A percentile compares a stretch with the other conserved stretches of the same genome.
phyloP scores from a whole-genome alignment of 306 rosid species.

The Citrullus mucosospermus region DNA sequence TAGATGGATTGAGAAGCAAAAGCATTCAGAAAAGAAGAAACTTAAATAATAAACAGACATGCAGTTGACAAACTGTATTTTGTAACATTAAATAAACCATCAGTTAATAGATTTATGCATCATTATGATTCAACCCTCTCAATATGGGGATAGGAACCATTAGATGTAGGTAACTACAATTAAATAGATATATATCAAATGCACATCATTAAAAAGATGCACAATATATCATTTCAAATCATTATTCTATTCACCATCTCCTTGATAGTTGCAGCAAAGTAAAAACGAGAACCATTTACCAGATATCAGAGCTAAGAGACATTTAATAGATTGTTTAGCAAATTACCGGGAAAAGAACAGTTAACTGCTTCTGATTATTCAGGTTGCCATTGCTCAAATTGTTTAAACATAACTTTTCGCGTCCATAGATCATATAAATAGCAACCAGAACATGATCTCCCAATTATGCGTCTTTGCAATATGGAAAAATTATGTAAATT shows the following conservation, averaged over 20 bases:
- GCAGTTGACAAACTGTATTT: too few relatives aligned
- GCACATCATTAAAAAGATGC: too few relatives aligned
- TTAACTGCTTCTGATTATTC: background rate
- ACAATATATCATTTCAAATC: background rate
- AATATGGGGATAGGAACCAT: background rate
- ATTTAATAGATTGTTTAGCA: background rate
- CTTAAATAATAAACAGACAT: background rate
- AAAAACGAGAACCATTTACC: background rate
- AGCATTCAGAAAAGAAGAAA: too few relatives aligned
- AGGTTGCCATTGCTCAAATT: background rate
- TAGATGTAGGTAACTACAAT: background rate
- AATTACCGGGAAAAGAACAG: background rate
- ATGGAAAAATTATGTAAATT: background rate
- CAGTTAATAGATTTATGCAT: background rate
- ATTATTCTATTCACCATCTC: background rate
- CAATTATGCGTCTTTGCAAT: background rate
- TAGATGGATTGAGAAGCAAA: background rate
- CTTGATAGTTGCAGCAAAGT: background rate
- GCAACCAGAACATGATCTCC: background rate
- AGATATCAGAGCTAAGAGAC: background rate
- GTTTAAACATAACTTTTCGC: background rate
- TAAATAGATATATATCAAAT: too few relatives aligned
- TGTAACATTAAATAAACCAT: background rate
- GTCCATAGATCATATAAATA: background rate
- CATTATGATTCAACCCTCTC: background rate